Percentiles rank a stretch among this genome's conserved stretches.
phyloP scores from a whole-genome alignment of 345 rosid species.

The Draba incana region DNA sequence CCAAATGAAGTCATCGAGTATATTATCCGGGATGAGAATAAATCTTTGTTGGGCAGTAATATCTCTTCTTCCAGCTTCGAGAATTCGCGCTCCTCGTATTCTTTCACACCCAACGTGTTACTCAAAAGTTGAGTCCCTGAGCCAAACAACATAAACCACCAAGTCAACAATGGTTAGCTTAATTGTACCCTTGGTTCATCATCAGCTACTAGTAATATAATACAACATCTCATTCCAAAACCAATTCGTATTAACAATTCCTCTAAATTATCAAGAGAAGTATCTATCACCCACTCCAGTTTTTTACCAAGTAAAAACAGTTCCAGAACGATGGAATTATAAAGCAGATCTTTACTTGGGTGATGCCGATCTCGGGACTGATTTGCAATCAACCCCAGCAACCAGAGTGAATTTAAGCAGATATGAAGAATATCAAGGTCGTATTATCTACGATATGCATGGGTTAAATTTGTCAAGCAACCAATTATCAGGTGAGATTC shows the following conservation, averaged over 20 bases:
- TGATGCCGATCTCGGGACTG: too few relatives aligned
- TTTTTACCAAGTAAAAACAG: too few relatives aligned
- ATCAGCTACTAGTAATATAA: constrained; percentile 11
- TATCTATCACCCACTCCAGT: too few relatives aligned
- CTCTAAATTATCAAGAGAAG: not conserved
- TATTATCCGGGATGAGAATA: constrained; percentile 71
- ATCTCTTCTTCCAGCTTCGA: constrained; percentile 66
- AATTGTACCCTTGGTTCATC: not conserved
- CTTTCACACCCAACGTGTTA: constrained; percentile 71
- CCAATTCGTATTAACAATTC: constrained; percentile 3
- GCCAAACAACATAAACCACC: constrained; percentile 23
- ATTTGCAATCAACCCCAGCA: too few relatives aligned
- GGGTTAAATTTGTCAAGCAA: too few relatives aligned
- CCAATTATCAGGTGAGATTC: too few relatives aligned
- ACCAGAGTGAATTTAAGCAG: too few relatives aligned
- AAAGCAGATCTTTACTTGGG: too few relatives aligned
- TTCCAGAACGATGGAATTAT: too few relatives aligned
- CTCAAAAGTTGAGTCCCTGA: constrained; percentile 80
- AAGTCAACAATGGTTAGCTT: not conserved
- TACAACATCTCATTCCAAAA: too few relatives aligned
- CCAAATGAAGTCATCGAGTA: constrained; percentile 77
- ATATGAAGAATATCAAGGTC: too few relatives aligned
- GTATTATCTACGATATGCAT: too few relatives aligned
- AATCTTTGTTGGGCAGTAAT: constrained; percentile 55
- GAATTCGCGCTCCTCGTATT: constrained; percentile 64